Evolutionary conservation across 495 filamentous ascomycete genomes (phyloP), one percentile per base, ranked within the genome.

Genomic region (Xylaria intraflava): DNA sequence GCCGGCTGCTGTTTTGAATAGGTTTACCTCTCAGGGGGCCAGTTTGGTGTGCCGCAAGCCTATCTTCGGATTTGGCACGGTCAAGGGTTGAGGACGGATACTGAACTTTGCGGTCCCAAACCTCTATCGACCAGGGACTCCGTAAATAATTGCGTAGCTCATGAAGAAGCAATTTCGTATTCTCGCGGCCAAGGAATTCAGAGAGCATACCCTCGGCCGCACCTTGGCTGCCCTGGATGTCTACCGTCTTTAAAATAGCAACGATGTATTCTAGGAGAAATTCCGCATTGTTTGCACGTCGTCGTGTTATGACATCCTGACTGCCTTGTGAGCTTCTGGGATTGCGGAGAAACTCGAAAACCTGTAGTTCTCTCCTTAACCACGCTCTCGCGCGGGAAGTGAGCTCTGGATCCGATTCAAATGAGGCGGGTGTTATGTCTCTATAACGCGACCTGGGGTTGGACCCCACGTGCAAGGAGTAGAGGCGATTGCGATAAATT

Each of bases 221-320:
- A 4, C 91, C 90, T 11, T 79, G 79, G 61, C 86, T 87, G 8
- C 83, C 87, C 62, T 90, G 90, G n/a, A 93, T 78, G 65, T 98
- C 92, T 17, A 95, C 84, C 0, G 87, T 89, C 60, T 90, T 94
- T 35, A 98, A 71, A 41, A 98, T 90, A 29, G 87, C 87, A 42
- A 96, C 69, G 50, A 94, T 81, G 61, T 95, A 96, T 58, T 93
- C 89, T 19, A 96, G 81, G 22, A 98, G 65, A 53, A 95, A 98
- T 61, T 95, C 92, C 11, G 87, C 83, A 65, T 92, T 94, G 58
- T 85, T 87, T 3, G 78, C 77, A 39, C 82, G 75, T 35, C 81
- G 77, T 43, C 53, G 55, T 40, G 57, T 64, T 49, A 56, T 53
- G 35, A 57, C 46, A 45, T 69, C 58, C 0, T 73, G 62, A 5